These are phyloP conservation scores for Aspergillus neotritici DNA, from an alignment of 2,329 filamentous ascomycete genomes.

Conservation along the genomic window DNA sequence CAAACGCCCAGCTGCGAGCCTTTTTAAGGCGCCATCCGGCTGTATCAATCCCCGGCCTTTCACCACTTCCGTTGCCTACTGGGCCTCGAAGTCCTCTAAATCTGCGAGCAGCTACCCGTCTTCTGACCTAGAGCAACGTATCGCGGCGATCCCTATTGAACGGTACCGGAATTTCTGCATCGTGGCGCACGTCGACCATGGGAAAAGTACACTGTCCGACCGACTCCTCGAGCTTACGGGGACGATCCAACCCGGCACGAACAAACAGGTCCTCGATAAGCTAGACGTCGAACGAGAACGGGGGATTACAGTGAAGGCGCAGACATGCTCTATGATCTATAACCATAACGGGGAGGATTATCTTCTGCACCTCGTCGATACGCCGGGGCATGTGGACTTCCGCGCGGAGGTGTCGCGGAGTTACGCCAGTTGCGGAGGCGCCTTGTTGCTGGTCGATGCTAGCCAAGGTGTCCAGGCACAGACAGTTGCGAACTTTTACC, in stretches of 20 bases:
- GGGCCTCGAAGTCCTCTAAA: slow-evolving; percentile 14
- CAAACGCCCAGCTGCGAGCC: slow-evolving; percentile 27
- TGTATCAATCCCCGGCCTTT: slow-evolving; percentile 27
- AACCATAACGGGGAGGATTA: slow-evolving; percentile 81
- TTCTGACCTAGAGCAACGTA: slow-evolving; percentile 55
- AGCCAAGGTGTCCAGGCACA: slow-evolving; percentile 96
- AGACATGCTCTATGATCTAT: slow-evolving; percentile 98
- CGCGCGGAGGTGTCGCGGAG: slow-evolving; percentile 91
- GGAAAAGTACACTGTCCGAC: slow-evolving; percentile 92
- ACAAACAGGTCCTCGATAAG: slow-evolving; percentile 96
- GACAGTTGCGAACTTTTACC: slow-evolving; percentile 97
- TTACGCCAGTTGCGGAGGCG: slow-evolving; percentile 93
- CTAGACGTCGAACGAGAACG: slow-evolving; percentile 93
- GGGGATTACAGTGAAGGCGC: slow-evolving; percentile 97
- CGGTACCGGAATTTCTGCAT: slow-evolving; percentile 90
- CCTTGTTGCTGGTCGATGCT: slow-evolving; percentile 86
- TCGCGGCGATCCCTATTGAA: slow-evolving; percentile 47
- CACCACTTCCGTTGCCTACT: slow-evolving; percentile 21
- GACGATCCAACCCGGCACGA: slow-evolving; percentile 77
- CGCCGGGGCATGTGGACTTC: slow-evolving; percentile 96
- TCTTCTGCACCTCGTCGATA: slow-evolving; percentile 90
- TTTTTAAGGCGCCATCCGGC: slow-evolving; percentile 24
- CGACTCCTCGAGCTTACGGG: slow-evolving; percentile 89
- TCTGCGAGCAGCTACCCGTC: slow-evolving; percentile 21
- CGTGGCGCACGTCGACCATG: slow-evolving; percentile 97